These are phyloP conservation scores for Chrysophaeum taylorii DNA, from an alignment of 352 stramenopile species.

Conservation along the genomic window DNA sequence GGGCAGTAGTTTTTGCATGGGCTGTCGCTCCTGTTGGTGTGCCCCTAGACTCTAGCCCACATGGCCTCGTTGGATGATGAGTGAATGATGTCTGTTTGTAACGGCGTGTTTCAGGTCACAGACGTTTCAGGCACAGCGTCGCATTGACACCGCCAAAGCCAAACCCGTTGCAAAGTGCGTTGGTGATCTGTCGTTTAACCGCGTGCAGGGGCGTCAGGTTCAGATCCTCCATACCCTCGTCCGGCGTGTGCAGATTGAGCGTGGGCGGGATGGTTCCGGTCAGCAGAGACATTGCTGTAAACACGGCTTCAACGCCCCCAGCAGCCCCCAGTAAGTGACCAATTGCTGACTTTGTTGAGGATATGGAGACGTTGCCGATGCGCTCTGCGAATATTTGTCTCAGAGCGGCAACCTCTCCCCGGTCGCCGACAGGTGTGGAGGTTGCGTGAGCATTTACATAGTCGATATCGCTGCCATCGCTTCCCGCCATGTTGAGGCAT, in stretches of 20 bases:
- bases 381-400: slow-evolving; percentile 54
- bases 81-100: no score
- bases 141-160: no score
- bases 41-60: no score
- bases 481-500: slow-evolving; percentile 53
- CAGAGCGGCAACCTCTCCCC: slow-evolving; percentile 79
- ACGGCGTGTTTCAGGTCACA: no score
- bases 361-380: no score
- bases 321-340: slow-evolving; percentile 88
- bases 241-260: slow-evolving; percentile 71
- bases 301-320: slow-evolving; percentile 87
- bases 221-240: neutral
- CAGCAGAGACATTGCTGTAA: slow-evolving; percentile 79
- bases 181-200: no score
- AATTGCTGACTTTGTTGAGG: slow-evolving; percentile 70
- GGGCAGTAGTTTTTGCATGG: no score
- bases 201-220: no score
- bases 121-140: no score
- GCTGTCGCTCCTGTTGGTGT: no score
- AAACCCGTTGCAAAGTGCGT: no score
- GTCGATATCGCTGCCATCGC: slow-evolving; percentile 59
- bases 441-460: slow-evolving; percentile 97
- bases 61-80: no score
- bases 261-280: slow-evolving; percentile 82
- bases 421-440: slow-evolving; percentile 88